These are phyloP conservation scores for Penicillium silybi DNA, from an alignment of 495 filamentous ascomycete genomes.

Conservation along the genomic window DNA sequence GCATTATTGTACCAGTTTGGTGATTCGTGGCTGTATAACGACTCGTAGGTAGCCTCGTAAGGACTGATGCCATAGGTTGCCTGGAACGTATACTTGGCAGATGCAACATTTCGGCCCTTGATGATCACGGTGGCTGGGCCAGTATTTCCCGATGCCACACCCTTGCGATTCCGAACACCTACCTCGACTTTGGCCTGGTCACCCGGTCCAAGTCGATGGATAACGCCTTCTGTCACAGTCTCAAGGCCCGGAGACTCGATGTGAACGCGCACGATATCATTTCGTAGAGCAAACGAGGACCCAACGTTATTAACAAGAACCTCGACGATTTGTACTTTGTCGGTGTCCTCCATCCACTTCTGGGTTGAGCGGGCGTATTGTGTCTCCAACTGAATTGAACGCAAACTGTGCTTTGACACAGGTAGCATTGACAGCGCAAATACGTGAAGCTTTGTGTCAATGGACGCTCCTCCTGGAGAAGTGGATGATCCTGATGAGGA, in stretches of 20 bases:
- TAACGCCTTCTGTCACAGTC: slow-evolving; percentile 32
- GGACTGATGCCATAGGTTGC: slow-evolving; percentile 29
- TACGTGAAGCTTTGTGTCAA: slow-evolving; percentile 21
- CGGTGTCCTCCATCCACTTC: slow-evolving; percentile 41
- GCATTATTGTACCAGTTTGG: slow-evolving; percentile 51
- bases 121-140: slow-evolving; percentile 28
- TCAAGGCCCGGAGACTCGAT: slow-evolving; percentile 34
- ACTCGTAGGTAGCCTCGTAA: slow-evolving; percentile 35
- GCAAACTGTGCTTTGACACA: background rate
- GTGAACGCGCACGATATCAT: slow-evolving; percentile 32
- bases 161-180: slow-evolving; percentile 34
- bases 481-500: slow-evolving; percentile 14
- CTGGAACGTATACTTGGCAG: slow-evolving; percentile 25
- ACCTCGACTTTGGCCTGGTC: slow-evolving; percentile 48
- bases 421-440: slow-evolving; percentile 25
- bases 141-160: slow-evolving; percentile 3
- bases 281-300: slow-evolving; percentile 33
- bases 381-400: slow-evolving; percentile 21
- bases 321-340: slow-evolving; percentile 49
- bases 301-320: slow-evolving; percentile 50
- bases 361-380: slow-evolving; percentile 52
- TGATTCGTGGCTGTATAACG: slow-evolving; percentile 43
- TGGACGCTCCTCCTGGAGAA: slow-evolving; percentile 14
- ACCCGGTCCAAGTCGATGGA: slow-evolving; percentile 50
- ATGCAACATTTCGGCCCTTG: slow-evolving; percentile 20